A percentile compares a stretch with the other conserved stretches of the same genome.
These are phyloP conservation scores for Colletotrichum agaves DNA, from an alignment of 2,329 filamentous ascomycete species.

Conservation along the genomic window DNA sequence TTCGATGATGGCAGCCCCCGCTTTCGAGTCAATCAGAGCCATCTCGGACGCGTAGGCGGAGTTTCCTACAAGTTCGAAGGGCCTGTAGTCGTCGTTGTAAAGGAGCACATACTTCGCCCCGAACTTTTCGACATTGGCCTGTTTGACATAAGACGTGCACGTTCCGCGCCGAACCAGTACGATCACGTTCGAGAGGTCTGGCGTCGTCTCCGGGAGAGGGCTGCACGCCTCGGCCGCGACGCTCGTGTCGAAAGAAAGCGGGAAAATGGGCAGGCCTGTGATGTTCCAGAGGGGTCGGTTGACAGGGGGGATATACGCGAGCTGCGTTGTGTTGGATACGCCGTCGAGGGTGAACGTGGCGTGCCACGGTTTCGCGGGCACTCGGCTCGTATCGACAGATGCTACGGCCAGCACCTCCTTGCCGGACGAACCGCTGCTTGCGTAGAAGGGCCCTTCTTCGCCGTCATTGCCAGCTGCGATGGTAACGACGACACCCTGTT, in stretches of 20 bases:
- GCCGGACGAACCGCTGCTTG: conserved; percentile 53
- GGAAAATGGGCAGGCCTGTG: conserved; percentile 45
- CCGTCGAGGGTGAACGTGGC: conserved; percentile 45
- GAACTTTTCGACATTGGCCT: conserved; percentile 41
- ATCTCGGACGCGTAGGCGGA: conserved; percentile 35
- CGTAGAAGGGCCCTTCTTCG: conserved; percentile 58
- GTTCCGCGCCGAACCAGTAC: conserved; percentile 47
- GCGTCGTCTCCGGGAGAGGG: conserved; percentile 40
- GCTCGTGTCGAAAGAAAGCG: conserved; percentile 42
- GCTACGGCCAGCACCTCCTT: conserved; percentile 55
- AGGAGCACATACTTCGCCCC: conserved; percentile 44
- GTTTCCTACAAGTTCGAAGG: conserved; percentile 23
- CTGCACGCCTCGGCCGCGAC: conserved; percentile 42
- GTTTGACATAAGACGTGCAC: conserved; percentile 45
- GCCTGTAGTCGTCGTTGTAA: conserved; percentile 42
- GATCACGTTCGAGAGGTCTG: conserved; percentile 41
- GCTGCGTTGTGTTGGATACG: conserved; percentile 40
- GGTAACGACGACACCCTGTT: conserved; percentile 58
- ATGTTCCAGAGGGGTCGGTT: conserved; percentile 44
- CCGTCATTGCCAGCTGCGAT: conserved; percentile 65
- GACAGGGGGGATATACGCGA: conserved; percentile 49
- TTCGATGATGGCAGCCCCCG: conserved; percentile 43
- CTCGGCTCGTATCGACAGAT: conserved; percentile 48
- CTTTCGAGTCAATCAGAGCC: conserved; percentile 40
- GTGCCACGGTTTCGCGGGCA: conserved; percentile 43